Evolutionary conservation across 2,329 filamentous ascomycete species (phyloP).

Genomic region (Monosporascus sp.): DNA sequence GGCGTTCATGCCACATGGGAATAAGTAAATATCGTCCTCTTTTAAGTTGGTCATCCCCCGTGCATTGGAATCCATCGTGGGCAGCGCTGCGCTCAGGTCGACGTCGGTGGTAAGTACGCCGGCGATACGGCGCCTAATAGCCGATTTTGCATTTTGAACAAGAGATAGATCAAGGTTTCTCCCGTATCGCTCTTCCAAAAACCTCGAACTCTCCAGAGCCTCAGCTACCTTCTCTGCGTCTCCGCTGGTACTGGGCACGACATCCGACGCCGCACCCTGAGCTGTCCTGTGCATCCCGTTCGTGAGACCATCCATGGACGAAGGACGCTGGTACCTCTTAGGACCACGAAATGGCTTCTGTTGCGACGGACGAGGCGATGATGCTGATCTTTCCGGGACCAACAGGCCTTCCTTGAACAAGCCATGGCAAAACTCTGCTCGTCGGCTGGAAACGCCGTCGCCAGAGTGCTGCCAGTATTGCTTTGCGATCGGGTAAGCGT

Average conservation of each 20-base stretch:
- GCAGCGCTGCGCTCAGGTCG: constrained; percentile 55
- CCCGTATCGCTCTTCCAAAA: constrained; percentile 91
- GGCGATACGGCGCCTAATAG: constrained; percentile 81
- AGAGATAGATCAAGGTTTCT: constrained; percentile 80
- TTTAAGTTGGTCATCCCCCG: constrained; percentile 61
- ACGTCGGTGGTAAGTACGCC: constrained; percentile 72
- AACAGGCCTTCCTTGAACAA: constrained; percentile 66
- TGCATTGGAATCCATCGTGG: constrained; percentile 42
- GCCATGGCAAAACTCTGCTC: constrained; percentile 81
- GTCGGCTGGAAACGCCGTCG: constrained; percentile 84
- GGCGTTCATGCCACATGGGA: constrained; percentile 87
- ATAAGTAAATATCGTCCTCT: constrained; percentile 85
- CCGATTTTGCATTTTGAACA: constrained; percentile 75
- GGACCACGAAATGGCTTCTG: constrained; percentile 62
- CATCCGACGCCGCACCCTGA: neutral
- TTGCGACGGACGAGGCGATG: constrained; percentile 20
- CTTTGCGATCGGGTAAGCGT: constrained; percentile 70
- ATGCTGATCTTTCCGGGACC: constrained; percentile 22
- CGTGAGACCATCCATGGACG: constrained; percentile 33
- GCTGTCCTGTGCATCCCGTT: constrained; percentile 16
- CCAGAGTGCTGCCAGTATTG: constrained; percentile 97
- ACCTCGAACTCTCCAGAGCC: constrained; percentile 65
- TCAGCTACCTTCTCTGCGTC: constrained; percentile 30
- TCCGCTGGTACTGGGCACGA: constrained; percentile 2
- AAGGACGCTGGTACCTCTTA: constrained; percentile 66